A percentile compares a stretch with the other conserved stretches of the same genome.
Evolutionary conservation across 2,329 filamentous ascomycete genomes (phyloP).

Genomic region (Paraphaeosphaeria sporulosa): DNA sequence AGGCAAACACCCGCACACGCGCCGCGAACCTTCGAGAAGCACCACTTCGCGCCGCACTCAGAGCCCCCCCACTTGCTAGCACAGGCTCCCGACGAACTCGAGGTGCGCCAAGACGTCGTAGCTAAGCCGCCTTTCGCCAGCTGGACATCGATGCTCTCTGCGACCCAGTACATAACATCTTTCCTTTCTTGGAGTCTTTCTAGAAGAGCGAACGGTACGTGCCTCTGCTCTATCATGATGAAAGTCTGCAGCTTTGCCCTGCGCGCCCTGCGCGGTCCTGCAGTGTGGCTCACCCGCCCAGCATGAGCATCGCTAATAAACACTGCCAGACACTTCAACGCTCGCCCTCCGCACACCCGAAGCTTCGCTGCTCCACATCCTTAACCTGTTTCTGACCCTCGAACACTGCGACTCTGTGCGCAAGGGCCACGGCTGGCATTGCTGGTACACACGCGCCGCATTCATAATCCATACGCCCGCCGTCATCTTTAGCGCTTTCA

Average conservation of each 20-base stretch:
- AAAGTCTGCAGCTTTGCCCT: constrained; percentile 22
- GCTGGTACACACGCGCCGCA: constrained; percentile 36
- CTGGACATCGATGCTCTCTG: neutral
- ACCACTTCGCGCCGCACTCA: neutral
- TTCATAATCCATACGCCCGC: constrained; percentile 37
- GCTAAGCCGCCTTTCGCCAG: neutral
- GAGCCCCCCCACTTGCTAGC: constrained; percentile 1
- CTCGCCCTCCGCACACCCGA: constrained; percentile 43
- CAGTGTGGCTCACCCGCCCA: neutral
- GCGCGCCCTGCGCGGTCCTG: too few species aligned
- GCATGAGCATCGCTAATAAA: constrained; percentile 18
- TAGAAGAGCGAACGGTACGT: neutral
- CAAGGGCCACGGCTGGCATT: constrained; percentile 33
- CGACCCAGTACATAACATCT: neutral
- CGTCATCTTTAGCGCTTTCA: constrained; percentile 33
- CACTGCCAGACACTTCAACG: constrained; percentile 43
- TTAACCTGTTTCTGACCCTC: constrained; percentile 38
- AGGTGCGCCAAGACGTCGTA: neutral
- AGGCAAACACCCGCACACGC: constrained; percentile 20
- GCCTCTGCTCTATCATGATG: constrained; percentile 16
- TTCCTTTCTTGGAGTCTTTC: neutral
- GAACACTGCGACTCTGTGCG: constrained; percentile 37
- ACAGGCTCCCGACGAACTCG: neutral
- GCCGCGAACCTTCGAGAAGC: constrained; percentile 38
- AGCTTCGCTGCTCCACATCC: constrained; percentile 42